Evolutionary conservation across 305 asterid species (phyloP), one percentile per base, ranked within the genome.

Genomic region (Solanum hybrid): DNA sequence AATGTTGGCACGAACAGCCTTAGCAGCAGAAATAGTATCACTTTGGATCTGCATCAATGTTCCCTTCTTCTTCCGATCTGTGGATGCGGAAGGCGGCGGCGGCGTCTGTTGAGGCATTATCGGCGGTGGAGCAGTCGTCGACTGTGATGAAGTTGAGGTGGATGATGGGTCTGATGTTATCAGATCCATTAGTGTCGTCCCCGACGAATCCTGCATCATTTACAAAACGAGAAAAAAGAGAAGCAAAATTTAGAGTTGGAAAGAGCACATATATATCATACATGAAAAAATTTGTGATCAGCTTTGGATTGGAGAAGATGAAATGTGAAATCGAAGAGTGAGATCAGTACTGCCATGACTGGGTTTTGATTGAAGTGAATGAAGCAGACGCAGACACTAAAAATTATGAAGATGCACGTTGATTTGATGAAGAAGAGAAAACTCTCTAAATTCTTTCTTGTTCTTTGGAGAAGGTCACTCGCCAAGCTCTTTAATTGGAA

Each of bases 171-270:
- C 99, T 88, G 99, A 95, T 78, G 98, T 94, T 88, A 97, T 97
- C 94, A 97, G 97, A 96, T 97, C 99, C 99, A 97, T 97, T 92
- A 96, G 93, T 87, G 99, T 95, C 92, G 91, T 96, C 85, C 99
- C 99, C 86, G 96, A 94, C 45, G 99, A 95, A 87, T 97, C 99
- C 99, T 97, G 66, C 72, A 91, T 34, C 89, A 69, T 13, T 69
- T 40, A 82, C 77, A 60, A 34, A 60, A 80, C 35, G 35, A 72
- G 15, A 10, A 75, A 31, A 15, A 77, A 31, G 40, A 75, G 79
- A 32, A 32, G 24, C 78, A 9, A 15, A 71, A 45, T 75, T 37
- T 40, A 75, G 76, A 66, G 36, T 40, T 38, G 82, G 19, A 66
- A 86, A 69, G 24, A 19, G 15, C 29, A 77, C 66, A 51, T 51